Evolutionary conservation across 768 basidiomycete species (phyloP).

Genomic region (Podaxis sp.): DNA sequence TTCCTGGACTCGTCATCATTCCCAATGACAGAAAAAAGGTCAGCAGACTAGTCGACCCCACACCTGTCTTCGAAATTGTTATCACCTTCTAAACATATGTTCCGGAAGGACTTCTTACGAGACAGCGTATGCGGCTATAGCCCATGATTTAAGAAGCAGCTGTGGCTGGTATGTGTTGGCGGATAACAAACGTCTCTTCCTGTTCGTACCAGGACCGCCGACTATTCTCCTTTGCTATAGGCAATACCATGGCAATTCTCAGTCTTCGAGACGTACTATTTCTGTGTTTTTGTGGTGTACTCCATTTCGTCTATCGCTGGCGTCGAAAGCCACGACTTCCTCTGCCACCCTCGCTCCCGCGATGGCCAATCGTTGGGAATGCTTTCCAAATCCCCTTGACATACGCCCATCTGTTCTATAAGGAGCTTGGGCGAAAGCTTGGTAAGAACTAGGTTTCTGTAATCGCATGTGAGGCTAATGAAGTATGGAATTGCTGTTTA

Average conservation of each 20-base stretch:
- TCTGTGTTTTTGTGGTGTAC: not conserved
- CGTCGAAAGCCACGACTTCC: not conserved
- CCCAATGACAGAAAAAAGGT: too few relatives aligned
- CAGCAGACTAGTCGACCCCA: too few relatives aligned
- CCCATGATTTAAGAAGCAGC: too few relatives aligned
- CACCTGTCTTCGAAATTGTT: too few relatives aligned
- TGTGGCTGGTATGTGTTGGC: too few relatives aligned
- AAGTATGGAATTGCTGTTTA: not conserved
- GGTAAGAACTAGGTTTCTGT: constrained; percentile 1
- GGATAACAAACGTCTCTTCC: too few relatives aligned
- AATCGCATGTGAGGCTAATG: not conserved
- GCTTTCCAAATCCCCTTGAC: constrained; percentile 15
- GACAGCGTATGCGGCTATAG: too few relatives aligned
- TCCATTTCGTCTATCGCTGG: constrained; percentile 5
- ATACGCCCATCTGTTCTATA: constrained; percentile 9
- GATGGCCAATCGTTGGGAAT: constrained; percentile 17
- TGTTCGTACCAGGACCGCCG: too few relatives aligned
- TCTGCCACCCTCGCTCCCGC: constrained; percentile 10
- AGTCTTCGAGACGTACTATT: not conserved
- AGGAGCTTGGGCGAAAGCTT: constrained; percentile 14
- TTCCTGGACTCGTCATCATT: too few relatives aligned
- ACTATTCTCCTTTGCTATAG: too few relatives aligned
- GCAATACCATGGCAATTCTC: not conserved
- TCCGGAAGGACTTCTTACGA: too few relatives aligned
- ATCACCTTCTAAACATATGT: too few relatives aligned